These are phyloP conservation scores for Hibiscus syriacus DNA, from an alignment of 345 rosid species.

Conservation along the genomic window DNA sequence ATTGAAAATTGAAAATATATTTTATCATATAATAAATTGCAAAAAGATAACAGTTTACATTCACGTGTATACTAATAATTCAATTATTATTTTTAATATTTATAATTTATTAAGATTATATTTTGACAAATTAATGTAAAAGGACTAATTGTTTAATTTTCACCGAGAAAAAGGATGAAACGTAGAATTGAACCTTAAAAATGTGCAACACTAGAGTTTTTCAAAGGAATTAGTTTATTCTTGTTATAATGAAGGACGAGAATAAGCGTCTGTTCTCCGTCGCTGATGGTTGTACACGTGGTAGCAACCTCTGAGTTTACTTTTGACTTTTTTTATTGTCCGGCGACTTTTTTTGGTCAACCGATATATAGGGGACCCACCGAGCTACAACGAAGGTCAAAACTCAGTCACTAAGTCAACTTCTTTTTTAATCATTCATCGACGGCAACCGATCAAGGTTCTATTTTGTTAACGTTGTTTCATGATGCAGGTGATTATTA, in stretches of 20 bases:
- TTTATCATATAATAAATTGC: too few relatives aligned
- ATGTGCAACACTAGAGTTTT: too few relatives aligned
- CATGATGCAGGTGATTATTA: conserved; percentile 10
- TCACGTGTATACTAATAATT: too few relatives aligned
- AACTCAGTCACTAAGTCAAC: conserved; percentile 14
- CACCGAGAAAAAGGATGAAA: too few relatives aligned
- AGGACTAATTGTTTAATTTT: too few relatives aligned
- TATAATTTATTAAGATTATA: too few relatives aligned
- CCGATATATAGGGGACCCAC: conserved; percentile 16
- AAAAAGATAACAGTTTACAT: too few relatives aligned
- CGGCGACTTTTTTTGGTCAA: conserved; percentile 19
- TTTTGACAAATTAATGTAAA: too few relatives aligned
- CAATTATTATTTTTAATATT: too few relatives aligned
- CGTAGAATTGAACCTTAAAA: too few relatives aligned
- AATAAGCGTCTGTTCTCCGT: conserved; percentile 13
- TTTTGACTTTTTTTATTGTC: conserved; percentile 16
- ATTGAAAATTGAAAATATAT: too few relatives aligned
- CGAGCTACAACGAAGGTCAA: conserved; percentile 26
- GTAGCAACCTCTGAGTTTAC: conserved; percentile 7
- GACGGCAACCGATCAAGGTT: not conserved
- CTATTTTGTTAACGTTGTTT: not conserved
- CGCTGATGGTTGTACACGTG: conserved; percentile 18
- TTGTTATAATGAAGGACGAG: conserved; percentile 7
- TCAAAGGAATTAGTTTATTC: too few relatives aligned
- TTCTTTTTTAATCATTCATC: not conserved